Base-by-base conservation (phyloP, 2,329 filamentous ascomycete genomes). In the Penicillium sp. region DNA sequence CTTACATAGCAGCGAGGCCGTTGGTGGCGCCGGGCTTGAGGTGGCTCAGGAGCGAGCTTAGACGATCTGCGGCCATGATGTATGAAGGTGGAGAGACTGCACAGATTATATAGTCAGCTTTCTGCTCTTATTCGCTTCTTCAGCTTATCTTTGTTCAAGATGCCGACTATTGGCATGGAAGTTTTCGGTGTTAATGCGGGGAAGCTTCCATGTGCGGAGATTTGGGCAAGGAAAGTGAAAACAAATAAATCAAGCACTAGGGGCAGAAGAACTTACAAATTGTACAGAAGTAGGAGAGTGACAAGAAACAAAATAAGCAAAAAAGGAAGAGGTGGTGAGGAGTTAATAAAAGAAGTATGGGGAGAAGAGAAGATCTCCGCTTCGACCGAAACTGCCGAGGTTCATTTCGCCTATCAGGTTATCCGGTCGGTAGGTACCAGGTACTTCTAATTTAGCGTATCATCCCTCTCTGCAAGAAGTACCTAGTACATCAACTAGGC, bases 1-100 rank as follows among this genome's bases (percentile, higher is more conserved):
- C 89, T 82, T 84, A 96, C 93, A 97, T 90, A 62, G 86, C 81
- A 67, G 86, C 84, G 65, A 97, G 76, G 49, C 86, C 86, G 67
- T 86, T 86, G 69, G 87, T 86, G 67, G 84, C 85, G 50, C 91
- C 89, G 59, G 89, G 70, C 60, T 71, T 73, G 73, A 97, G 82
- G 77, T 97, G 93, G 79, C 88, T 92, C 69, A 96, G 84, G 71
- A 97, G 89, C 65, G 89, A 93, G 71, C 86, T 89, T 67, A 97
- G 87, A 78, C 93, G 87, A 81, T 96, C 91, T 62, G 87, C 84
- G 67, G 91, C 89, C 90, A 93, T 94, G 69, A 67, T 71, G 62
- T 49, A 50, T 54, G 53, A 40, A 52, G 19, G 6, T 45, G 25
- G 23, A 25, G 42, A 56, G 25, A 56, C 60, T 64, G 29, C 0